phyloP scores from a whole-genome alignment of 2,329 filamentous ascomycete species.

The Thielaviopsis ethacetica region DNA sequence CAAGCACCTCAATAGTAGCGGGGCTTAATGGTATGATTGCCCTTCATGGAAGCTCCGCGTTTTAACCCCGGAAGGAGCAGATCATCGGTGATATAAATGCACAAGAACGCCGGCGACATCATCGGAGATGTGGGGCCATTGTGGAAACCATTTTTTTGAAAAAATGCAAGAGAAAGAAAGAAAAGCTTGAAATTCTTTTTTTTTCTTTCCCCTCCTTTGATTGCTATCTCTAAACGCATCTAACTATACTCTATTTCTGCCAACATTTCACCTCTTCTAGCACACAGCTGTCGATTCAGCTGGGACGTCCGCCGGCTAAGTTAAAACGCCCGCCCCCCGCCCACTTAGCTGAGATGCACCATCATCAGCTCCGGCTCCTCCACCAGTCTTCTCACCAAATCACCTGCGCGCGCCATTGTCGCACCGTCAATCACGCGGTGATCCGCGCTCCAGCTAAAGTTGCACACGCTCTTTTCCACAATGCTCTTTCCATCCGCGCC shows the following conservation, averaged over 20 bases:
- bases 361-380: conserved; percentile 82
- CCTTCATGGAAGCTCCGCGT: too few species aligned
- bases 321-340: not conserved
- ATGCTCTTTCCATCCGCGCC: conserved; percentile 36
- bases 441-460: conserved; percentile 94
- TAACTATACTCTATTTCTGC: not conserved
- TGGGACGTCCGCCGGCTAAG: too few species aligned
- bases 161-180: too few species aligned
- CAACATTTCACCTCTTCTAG: too few species aligned
- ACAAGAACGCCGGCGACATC: too few species aligned
- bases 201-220: not conserved
- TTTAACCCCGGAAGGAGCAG: too few species aligned
- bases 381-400: conserved; percentile 58
- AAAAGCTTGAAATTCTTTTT: not conserved
- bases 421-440: conserved; percentile 90
- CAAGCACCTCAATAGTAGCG: too few species aligned
- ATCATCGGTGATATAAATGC: too few species aligned
- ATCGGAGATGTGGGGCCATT: too few species aligned
- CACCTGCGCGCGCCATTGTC: conserved; percentile 81
- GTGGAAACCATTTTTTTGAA: too few species aligned
- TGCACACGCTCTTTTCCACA: conserved; percentile 62
- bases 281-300: too few species aligned
- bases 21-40: too few species aligned
- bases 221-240: not conserved
- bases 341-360: conserved; percentile 51